A percentile compares a stretch with the other conserved stretches of the same genome.
These are phyloP conservation scores for Phytophthora syringae DNA, from an alignment of 352 stramenopile species.

Conservation along the genomic window DNA sequence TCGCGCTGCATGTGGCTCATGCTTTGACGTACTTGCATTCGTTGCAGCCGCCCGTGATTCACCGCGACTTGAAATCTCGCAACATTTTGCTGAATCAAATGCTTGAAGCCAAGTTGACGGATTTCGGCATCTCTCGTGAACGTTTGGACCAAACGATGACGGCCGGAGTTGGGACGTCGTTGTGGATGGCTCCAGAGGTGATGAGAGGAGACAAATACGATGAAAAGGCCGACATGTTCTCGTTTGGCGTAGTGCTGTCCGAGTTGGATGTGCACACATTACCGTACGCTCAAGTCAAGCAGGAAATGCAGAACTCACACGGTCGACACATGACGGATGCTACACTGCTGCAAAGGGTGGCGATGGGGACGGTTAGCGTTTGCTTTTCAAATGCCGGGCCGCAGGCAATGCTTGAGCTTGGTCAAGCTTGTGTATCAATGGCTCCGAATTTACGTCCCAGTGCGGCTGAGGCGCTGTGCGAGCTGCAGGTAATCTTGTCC, in stretches of 20 bases:
- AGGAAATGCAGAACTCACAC: slow-evolving; percentile 1
- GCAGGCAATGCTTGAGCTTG: too few relatives aligned
- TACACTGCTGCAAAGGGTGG: too few relatives aligned
- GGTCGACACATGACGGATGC: slow-evolving; percentile 4
- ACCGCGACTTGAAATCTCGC: slow-evolving; percentile 52
- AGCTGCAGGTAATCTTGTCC: neutral
- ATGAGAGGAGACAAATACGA: slow-evolving; percentile 52
- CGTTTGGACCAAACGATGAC: slow-evolving; percentile 38
- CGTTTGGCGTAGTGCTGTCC: slow-evolving; percentile 56
- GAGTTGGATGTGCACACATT: slow-evolving; percentile 53
- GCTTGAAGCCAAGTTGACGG: slow-evolving; percentile 40
- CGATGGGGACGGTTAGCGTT: too few relatives aligned
- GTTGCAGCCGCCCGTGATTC: slow-evolving; percentile 37
- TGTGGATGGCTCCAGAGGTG: too few relatives aligned
- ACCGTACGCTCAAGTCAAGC: slow-evolving; percentile 23
- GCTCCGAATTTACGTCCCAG: neutral
- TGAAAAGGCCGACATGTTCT: slow-evolving; percentile 62
- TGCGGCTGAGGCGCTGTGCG: neutral
- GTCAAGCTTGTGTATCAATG: neutral
- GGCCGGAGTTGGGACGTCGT: slow-evolving; percentile 35
- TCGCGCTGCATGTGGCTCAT: slow-evolving; percentile 37
- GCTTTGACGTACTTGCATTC: slow-evolving; percentile 51
- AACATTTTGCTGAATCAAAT: slow-evolving; percentile 33
- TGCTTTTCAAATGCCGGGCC: too few relatives aligned
- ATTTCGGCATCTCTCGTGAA: slow-evolving; percentile 41